Conservation (phyloP, 148 eudicot species). For the Tetragonia tetragonoides region DNA sequence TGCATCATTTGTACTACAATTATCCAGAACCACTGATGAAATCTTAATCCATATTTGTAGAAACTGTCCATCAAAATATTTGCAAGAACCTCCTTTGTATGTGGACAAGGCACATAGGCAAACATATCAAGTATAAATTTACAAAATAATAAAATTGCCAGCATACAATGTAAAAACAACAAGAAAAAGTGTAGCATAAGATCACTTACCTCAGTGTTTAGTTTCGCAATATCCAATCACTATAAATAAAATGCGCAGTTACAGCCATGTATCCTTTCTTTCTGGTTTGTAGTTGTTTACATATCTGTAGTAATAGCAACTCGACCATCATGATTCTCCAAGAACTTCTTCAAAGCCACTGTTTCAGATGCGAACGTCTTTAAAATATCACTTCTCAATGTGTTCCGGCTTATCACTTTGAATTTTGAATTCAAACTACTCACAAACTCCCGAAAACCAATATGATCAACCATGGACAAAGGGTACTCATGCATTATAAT, state of each 20-base stretch:
- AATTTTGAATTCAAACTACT: background rate
- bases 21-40: background rate
- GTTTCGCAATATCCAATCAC: constrained; percentile 8
- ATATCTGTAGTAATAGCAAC: constrained; percentile 24
- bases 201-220: constrained; percentile 14
- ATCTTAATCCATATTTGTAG: background rate
- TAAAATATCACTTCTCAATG: constrained; percentile 12
- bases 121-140: constrained; percentile 15
- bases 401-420: background rate
- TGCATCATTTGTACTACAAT: constrained; percentile 5
- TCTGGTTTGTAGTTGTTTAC: constrained; percentile 26
- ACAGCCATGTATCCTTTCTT: constrained; percentile 29
- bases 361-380: constrained; percentile 20
- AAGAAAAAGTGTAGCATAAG: too few relatives aligned
- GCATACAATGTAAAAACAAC: too few relatives aligned
- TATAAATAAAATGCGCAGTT: constrained; percentile 26
- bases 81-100: constrained; percentile 3
- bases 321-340: background rate
- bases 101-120: constrained; percentile 27
- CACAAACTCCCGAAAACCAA: background rate
- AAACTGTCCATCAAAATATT: constrained; percentile 13
- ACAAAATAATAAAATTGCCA: background rate
- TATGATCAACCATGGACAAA: constrained; percentile 5
- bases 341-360: background rate
- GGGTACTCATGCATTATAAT: background rate